phyloP scores from a whole-genome alignment of 2,329 filamentous ascomycete genomes.

The Ophiostoma angusticollis region DNA sequence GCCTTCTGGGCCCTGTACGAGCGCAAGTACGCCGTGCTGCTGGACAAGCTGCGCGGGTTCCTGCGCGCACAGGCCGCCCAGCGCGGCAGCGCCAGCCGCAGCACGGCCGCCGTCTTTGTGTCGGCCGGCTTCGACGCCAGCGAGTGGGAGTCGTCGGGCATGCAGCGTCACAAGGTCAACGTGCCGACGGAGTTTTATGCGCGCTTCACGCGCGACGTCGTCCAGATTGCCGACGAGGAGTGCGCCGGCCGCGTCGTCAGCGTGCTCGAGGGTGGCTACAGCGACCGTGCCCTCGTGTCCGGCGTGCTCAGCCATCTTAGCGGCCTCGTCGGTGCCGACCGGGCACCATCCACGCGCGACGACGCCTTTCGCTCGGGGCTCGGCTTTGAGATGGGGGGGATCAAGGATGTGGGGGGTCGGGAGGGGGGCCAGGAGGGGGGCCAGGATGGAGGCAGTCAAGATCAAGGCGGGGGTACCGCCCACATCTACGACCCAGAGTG shows the following conservation, averaged over 20 bases:
- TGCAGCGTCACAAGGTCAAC: constrained; percentile 93
- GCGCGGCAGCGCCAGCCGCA: neutral
- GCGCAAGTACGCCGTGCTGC: constrained; percentile 57
- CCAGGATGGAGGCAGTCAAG: too few species aligned
- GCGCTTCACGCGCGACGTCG: constrained; percentile 73
- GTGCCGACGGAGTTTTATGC: constrained; percentile 97
- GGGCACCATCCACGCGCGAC: constrained; percentile 22
- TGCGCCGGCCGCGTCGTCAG: constrained; percentile 70
- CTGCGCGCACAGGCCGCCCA: constrained; percentile 60
- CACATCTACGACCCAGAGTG: constrained; percentile 51
- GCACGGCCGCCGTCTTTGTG: constrained; percentile 62
- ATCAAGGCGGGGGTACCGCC: too few species aligned
- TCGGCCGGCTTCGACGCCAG: constrained; percentile 96
- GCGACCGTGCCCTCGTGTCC: constrained; percentile 76
- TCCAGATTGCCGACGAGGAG: constrained; percentile 68
- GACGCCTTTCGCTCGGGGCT: constrained; percentile 30
- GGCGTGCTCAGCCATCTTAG: constrained; percentile 84
- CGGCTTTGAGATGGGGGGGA: constrained; percentile 48
- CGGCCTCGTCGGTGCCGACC: constrained; percentile 54
- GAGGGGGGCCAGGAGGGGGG: too few species aligned
- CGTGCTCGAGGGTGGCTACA: constrained; percentile 92
- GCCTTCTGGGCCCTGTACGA: constrained; percentile 90
- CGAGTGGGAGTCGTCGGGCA: constrained; percentile 80
- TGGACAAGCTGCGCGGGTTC: constrained; percentile 71
- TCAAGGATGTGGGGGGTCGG: too few species aligned